Evolutionary conservation across 2,329 filamentous ascomycete genomes (phyloP), one percentile per base, ranked within the genome.

Genomic region (Talaromyces sp.): DNA sequence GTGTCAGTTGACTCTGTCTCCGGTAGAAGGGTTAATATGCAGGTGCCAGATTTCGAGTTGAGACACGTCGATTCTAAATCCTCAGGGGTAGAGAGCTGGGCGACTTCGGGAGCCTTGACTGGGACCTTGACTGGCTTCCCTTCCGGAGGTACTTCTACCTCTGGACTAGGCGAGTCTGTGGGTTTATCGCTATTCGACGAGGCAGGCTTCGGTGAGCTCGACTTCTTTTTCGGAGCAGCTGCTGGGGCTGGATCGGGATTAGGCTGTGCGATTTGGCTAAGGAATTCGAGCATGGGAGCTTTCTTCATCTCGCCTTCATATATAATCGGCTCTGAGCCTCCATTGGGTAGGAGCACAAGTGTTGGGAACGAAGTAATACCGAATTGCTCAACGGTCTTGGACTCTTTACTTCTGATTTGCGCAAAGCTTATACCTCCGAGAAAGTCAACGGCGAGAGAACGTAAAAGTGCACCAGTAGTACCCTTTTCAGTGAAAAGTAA

Each of bases 401-500:
- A 81, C 73, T 97, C 90, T 74, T 92, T 96, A 76, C 88, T 82
- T 58, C 91, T 85, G 57, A 96, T 82, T 74, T 97, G 93, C 8
- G 85, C 93, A 36, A 99, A 80, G 3, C 83, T 81, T 62, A 97
- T 84, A 57, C 84, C 84, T 36, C 87, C 91, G 25, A 94, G 80
- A 73, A 93, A 99, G 70, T 97, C 94, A 66, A 97, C 91, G 6
- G 94, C 92, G 56, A 97, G 74, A 61, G 91, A 87, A 72, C 89
- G 89, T 63, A 97, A 77, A 22, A 96, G 79, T 10, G 91, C 84
- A 70, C 89, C 93, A 0, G 89, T 93, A 5, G 88, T 87, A 21
- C 91, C 91, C 78, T 97, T 99, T 58, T 96, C 89, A 2, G 89
- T 95, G 75, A 99, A 97, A 2, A 99, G 78, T 35, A 99, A 85